Evolutionary conservation across 192 early-diverging fungal genomes (phyloP).

Genomic region (Coemansia sp.): DNA sequence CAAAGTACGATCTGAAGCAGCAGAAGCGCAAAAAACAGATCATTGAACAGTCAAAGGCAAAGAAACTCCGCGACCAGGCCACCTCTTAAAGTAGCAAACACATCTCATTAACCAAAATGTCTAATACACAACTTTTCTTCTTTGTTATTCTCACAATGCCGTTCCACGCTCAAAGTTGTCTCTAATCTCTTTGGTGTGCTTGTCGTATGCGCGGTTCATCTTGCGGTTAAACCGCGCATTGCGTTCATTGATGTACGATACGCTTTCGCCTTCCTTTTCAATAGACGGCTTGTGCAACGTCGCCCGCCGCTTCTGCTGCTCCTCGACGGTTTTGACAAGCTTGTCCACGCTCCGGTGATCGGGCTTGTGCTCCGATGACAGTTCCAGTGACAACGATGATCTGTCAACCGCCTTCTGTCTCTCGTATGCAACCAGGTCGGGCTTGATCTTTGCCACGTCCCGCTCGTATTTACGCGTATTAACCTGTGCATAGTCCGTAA

Average conservation of each 20-base stretch:
- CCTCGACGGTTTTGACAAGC: constrained; percentile 68
- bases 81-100: too few species aligned
- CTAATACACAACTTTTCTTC: too few species aligned
- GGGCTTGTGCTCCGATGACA: constrained; percentile 55
- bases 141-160: constrained; percentile 63
- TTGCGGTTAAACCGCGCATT: constrained; percentile 97
- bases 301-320: constrained; percentile 70
- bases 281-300: constrained; percentile 46
- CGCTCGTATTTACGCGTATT: constrained; percentile 87
- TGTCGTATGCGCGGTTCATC: constrained; percentile 92
- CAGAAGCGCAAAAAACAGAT: constrained; percentile 62
- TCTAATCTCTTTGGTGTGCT: constrained; percentile 90
- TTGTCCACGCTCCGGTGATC: constrained; percentile 65
- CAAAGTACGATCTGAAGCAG: constrained; percentile 72
- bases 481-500: constrained; percentile 82
- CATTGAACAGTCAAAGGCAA: constrained; percentile 49
- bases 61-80: constrained; percentile 21
- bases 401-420: constrained; percentile 58
- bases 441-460: constrained; percentile 77
- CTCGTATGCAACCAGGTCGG: constrained; percentile 74
- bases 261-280: constrained; percentile 77
- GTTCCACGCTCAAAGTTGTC: constrained; percentile 87
- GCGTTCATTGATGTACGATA: constrained; percentile 95
- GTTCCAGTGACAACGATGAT: too few species aligned
- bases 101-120: not conserved